Evolutionary conservation across 768 basidiomycete genomes (phyloP), one percentile per base, ranked within the genome.

Genomic region (Lenzites betulinus): DNA sequence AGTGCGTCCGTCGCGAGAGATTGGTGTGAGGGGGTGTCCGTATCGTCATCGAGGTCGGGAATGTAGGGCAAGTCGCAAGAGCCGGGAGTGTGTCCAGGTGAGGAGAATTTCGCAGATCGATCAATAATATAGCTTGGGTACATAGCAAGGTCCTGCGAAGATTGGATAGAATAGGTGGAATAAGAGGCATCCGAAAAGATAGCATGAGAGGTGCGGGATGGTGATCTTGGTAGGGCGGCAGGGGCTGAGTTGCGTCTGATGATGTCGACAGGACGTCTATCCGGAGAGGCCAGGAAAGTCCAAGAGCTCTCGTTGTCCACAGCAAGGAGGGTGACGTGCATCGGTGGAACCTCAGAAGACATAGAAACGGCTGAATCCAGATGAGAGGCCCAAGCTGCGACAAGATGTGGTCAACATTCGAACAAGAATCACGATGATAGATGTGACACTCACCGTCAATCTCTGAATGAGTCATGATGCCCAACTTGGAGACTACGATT

Each of bases 401-500:
- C 53, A 54, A 15, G 26, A 25, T 13, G 30, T 22, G 18, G 33
- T 58, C 90, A 51, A 82, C 88, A 90, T 33, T 33, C 66, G 20
- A 41, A 55, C 51, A 47, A 42, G 9, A 25, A 48, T 65, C 26
- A n/a, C 64, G 46, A 38, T 51, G 12, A 18, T 43, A 41, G 60
- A 28, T 42, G 52, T 28, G 30, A 36, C 15, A 74, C 85, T 60
- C 64, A 92, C 92, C 87, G 65, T 86, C 78, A 22, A 92, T 70
- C 68, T 95, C 93, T 7, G 69, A 68, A 50, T 78, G 73, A 1
- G 73, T 70, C 77, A 93, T 84, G 11, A 74, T 58, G 0, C 92
- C 92, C 3, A 88, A 73, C 68, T 87, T 90, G 7, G 88, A 76
- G 58, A 95, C 77, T 9, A 89, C 85, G 12, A 94, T 74, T 52